phyloP scores from a whole-genome alignment of 2,329 filamentous ascomycete species.

The Trichothecium sympodiale region DNA sequence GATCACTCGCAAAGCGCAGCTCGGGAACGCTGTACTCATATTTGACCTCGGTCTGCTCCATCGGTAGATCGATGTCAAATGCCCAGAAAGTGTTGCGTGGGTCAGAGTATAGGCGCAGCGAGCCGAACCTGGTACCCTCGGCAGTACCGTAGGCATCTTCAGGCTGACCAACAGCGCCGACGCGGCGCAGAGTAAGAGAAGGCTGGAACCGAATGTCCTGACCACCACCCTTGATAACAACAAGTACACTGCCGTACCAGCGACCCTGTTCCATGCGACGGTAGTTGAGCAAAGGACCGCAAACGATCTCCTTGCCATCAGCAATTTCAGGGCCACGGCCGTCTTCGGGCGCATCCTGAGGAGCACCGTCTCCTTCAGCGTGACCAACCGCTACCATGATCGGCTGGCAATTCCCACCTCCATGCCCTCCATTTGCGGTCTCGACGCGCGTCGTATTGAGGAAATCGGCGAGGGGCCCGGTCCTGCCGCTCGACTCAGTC shows the following conservation, averaged over 20 bases:
- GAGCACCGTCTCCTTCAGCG: slow-evolving; percentile 17
- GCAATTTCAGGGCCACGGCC: slow-evolving; percentile 10
- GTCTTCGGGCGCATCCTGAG: slow-evolving; percentile 8
- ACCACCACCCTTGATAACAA: slow-evolving; percentile 67
- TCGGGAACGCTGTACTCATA: slow-evolving; percentile 70
- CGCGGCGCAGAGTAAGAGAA: slow-evolving; percentile 40
- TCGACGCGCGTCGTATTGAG: slow-evolving; percentile 41
- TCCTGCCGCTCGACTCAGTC: slow-evolving; percentile 24
- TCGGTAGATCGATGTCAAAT: slow-evolving; percentile 71
- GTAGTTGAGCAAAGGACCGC: slow-evolving; percentile 70
- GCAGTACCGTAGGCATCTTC: slow-evolving; percentile 12
- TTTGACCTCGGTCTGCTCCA: slow-evolving; percentile 56
- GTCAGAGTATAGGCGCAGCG: slow-evolving; percentile 52
- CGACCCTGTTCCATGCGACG: slow-evolving; percentile 57
- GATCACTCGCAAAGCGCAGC: slow-evolving; percentile 47
- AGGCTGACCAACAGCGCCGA: slow-evolving; percentile 14
- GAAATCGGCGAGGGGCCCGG: slow-evolving; percentile 43
- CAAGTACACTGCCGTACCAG: slow-evolving; percentile 79
- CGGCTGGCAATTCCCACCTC: slow-evolving; percentile 30
- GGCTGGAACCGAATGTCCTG: slow-evolving; percentile 47
- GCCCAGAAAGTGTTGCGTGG: slow-evolving; percentile 78
- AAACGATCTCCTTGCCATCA: slow-evolving; percentile 51
- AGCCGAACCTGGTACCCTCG: slow-evolving; percentile 23
- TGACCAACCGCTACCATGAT: slow-evolving; percentile 32
- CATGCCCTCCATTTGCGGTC: slow-evolving; percentile 19